These are phyloP conservation scores for Vicia faba DNA, from an alignment of 306 rosid genomes.

Conservation along the genomic window DNA sequence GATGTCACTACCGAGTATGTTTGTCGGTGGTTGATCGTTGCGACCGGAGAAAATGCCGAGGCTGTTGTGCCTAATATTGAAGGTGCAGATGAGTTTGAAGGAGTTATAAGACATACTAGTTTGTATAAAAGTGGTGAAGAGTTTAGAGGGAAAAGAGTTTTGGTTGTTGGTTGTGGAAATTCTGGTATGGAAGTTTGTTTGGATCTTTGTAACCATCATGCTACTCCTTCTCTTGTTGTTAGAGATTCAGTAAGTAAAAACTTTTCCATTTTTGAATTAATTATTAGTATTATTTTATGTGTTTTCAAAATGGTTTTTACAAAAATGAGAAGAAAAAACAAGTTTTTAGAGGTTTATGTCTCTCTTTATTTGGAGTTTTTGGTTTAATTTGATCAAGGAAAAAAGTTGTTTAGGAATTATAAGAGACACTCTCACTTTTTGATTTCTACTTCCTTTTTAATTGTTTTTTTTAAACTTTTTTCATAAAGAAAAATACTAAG, in stretches of 20 bases:
- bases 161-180: constrained; percentile 96
- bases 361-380: constrained; percentile 40
- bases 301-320: constrained; percentile 1
- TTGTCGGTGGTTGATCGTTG: constrained; percentile 76
- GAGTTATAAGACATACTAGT: constrained; percentile 65
- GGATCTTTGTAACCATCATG: constrained; percentile 79
- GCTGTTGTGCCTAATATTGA: constrained; percentile 63
- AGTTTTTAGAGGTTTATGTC: constrained; percentile 19
- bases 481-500: constrained; percentile 13
- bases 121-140: constrained; percentile 70
- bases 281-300: not conserved
- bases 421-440: constrained; percentile 23
- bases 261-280: not conserved
- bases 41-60: constrained; percentile 93
- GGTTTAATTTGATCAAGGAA: constrained; percentile 13
- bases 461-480: constrained; percentile 1
- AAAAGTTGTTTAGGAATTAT: not conserved
- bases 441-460: constrained; percentile 14
- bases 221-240: constrained; percentile 74
- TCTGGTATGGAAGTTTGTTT: constrained; percentile 94
- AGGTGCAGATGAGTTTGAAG: constrained; percentile 57
- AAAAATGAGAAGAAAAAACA: not conserved
- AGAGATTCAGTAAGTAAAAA: constrained; percentile 67
- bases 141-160: constrained; percentile 59
- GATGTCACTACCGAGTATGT: constrained; percentile 44